A percentile compares a stretch with the other conserved stretches of the same genome.
Evolutionary conservation across 768 basidiomycete species (phyloP).

Genomic region (Lentinula boryana): DNA sequence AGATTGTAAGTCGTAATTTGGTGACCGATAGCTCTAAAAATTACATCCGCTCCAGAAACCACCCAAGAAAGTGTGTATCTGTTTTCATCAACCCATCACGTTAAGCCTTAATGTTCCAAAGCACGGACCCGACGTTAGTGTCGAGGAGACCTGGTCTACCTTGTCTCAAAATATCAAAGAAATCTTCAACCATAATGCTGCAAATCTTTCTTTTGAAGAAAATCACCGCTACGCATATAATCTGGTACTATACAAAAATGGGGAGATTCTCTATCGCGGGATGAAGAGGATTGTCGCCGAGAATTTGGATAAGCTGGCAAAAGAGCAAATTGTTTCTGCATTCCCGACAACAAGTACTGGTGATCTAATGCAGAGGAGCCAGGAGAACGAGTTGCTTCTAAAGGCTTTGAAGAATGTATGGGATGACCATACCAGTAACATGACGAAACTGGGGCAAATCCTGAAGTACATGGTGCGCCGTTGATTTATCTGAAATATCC

Average conservation of each 20-base stretch:
- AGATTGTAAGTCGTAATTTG: constrained; percentile 32
- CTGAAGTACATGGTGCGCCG: constrained; percentile 89
- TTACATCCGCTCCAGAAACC: constrained; percentile 2
- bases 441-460: constrained; percentile 84
- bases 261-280: constrained; percentile 82
- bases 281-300: constrained; percentile 72
- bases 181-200: constrained; percentile 92
- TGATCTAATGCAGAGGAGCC: constrained; percentile 69
- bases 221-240: constrained; percentile 93
- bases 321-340: constrained; percentile 67
- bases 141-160: constrained; percentile 78
- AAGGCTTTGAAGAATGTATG: constrained; percentile 82
- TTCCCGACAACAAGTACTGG: constrained; percentile 66
- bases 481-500: not conserved
- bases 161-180: constrained; percentile 84
- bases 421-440: constrained; percentile 89
- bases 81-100: not conserved
- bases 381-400: constrained; percentile 81
- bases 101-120: constrained; percentile 20
- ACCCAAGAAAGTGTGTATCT: constrained; percentile 7
- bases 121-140: constrained; percentile 72
- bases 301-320: constrained; percentile 77
- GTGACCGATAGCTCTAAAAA: not conserved
- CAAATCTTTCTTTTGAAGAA: constrained; percentile 86
- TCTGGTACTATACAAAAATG: constrained; percentile 84